These are phyloP conservation scores for Saccharomycopsis guyanensis DNA, from an alignment of 805 yeast genomes.

Conservation along the genomic window DNA sequence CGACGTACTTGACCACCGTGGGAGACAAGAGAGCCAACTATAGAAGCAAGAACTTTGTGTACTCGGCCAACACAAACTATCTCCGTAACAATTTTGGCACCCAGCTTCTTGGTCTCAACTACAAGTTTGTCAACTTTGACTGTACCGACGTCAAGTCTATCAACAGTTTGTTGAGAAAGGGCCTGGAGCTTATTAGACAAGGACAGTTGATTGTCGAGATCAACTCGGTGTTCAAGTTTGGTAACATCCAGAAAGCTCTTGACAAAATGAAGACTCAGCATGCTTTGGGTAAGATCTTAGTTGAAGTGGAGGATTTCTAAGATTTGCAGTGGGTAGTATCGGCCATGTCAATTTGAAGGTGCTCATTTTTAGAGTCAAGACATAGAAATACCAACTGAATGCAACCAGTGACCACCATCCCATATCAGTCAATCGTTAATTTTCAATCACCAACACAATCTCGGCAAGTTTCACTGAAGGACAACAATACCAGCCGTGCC, in stretches of 20 bases:
- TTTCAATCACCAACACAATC: no score
- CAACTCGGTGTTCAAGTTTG: slow-evolving; percentile 51
- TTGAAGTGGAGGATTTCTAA: slow-evolving; percentile 36
- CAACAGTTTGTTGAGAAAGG: slow-evolving; percentile 34
- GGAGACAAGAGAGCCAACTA: slow-evolving; percentile 51
- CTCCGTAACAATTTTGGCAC: slow-evolving; percentile 31
- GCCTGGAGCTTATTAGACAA: slow-evolving; percentile 38
- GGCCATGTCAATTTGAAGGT: no score
- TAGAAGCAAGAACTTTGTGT: slow-evolving; percentile 19
- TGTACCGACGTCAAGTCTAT: slow-evolving; percentile 24
- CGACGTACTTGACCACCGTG: slow-evolving; percentile 48
- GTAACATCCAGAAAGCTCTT: slow-evolving; percentile 47
- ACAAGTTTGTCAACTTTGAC: slow-evolving; percentile 30
- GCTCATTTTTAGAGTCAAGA: no score
- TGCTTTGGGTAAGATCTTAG: slow-evolving; percentile 65
- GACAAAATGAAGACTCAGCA: slow-evolving; percentile 42
- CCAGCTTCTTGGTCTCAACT: slow-evolving; percentile 31
- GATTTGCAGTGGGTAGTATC: no score
- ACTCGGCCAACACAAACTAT: slow-evolving; percentile 10
- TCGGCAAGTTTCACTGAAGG: no score
- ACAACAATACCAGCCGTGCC: no score
- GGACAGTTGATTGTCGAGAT: slow-evolving; percentile 42
- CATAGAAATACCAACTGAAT: no score
- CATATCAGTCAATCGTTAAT: no score
- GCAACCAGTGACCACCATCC: no score